Conservation (phyloP, 2,329 filamentous ascomycete species). For the Pezicula radicicola region DNA sequence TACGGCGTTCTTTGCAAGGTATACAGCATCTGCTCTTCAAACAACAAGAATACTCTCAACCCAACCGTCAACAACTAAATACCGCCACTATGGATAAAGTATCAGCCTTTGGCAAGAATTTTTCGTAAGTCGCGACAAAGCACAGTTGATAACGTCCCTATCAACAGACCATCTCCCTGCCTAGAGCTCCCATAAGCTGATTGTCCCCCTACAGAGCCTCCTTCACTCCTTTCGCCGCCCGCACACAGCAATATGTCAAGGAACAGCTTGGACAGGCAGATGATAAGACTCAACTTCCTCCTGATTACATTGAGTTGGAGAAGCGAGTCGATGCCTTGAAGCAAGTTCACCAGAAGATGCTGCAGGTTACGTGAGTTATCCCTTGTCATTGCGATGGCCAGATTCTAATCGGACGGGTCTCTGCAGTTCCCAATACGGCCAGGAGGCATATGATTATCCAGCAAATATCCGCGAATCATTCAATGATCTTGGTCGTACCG, state of each 20-base stretch:
- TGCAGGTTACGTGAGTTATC: slow-evolving; percentile 82
- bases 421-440: slow-evolving; percentile 82
- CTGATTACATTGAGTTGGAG: slow-evolving; percentile 97
- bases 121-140: slow-evolving; percentile 48
- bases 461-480: slow-evolving; percentile 98
- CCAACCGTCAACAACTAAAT: slow-evolving; percentile 6
- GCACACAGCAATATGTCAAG: slow-evolving; percentile 96
- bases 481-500: slow-evolving; percentile 91
- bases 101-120: slow-evolving; percentile 67
- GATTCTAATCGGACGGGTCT: slow-evolving; percentile 1
- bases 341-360: slow-evolving; percentile 94
- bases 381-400: not conserved
- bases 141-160: slow-evolving; percentile 1
- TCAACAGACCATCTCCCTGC: slow-evolving; percentile 11
- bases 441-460: slow-evolving; percentile 89
- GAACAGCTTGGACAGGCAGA: slow-evolving; percentile 94
- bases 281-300: slow-evolving; percentile 96
- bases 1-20: not conserved
- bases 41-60: slow-evolving; percentile 11
- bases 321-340: slow-evolving; percentile 98
- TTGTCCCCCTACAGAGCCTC: slow-evolving; percentile 65
- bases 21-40: slow-evolving; percentile 5
- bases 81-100: slow-evolving; percentile 61
- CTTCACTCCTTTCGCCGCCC: slow-evolving; percentile 88
- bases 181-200: slow-evolving; percentile 28